These are phyloP conservation scores for Warburgia ugandensis DNA, from an alignment of 164 flowering plant genomes.

Conservation along the genomic window DNA sequence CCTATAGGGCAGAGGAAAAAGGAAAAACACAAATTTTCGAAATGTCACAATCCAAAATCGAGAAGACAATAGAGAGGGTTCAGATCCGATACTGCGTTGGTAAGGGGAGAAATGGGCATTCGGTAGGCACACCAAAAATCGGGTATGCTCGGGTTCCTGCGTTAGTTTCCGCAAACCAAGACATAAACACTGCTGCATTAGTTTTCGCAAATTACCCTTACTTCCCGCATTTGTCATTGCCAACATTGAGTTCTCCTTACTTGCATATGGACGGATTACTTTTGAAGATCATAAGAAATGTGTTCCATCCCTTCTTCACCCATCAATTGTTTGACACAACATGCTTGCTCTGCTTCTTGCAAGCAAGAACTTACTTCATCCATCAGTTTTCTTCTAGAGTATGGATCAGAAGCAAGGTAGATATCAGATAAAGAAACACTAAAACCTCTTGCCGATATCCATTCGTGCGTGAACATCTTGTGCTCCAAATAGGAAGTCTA, in stretches of 20 bases:
- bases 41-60: no score
- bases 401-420: conserved; percentile 43
- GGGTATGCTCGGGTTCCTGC: no score
- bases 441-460: conserved; percentile 67
- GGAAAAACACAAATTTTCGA: no score
- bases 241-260: conserved; percentile 54
- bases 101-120: no score
- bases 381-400: conserved; percentile 43
- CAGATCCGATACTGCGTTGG: no score
- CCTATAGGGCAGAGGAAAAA: no score
- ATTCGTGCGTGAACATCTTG: conserved; percentile 79
- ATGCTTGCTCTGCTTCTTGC: conserved; percentile 50
- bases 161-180: conserved; percentile 71
- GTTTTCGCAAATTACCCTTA: conserved; percentile 62
- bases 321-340: conserved; percentile 41
- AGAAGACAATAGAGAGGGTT: no score
- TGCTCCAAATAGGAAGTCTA: conserved; percentile 45
- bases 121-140: no score
- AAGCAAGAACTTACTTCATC: conserved; percentile 62
- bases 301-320: conserved; percentile 31
- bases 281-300: conserved; percentile 55
- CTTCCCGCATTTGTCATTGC: conserved; percentile 84
- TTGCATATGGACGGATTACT: conserved; percentile 40
- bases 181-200: conserved; percentile 76
- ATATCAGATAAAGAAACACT: conserved; percentile 76